A percentile compares a stretch with the other conserved stretches of the same genome.
Evolutionary conservation across 2,329 filamentous ascomycete species (phyloP).

Genomic region (Pseudohalonectria lignicola): DNA sequence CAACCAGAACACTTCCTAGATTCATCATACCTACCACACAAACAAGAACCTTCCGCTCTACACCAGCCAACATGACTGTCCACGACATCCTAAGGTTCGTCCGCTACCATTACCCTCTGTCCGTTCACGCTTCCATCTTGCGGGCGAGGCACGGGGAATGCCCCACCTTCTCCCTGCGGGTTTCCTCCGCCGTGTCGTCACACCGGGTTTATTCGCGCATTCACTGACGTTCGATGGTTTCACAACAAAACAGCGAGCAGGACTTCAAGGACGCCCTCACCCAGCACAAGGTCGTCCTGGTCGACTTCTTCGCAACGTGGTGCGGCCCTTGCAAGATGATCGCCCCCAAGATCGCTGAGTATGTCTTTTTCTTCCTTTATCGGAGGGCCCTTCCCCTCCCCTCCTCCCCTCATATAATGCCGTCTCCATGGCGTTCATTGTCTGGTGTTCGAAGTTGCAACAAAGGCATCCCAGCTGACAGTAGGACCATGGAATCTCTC

Average conservation of each 20-base stretch:
- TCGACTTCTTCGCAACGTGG: conserved; percentile 86
- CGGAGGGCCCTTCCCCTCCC: conserved; percentile 1
- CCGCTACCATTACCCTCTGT: too few relatives aligned
- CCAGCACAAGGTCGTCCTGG: conserved; percentile 45
- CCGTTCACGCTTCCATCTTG: too few relatives aligned
- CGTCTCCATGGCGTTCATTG: neutral
- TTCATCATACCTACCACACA: neutral
- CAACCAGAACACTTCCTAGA: too few relatives aligned
- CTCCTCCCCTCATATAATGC: conserved; percentile 4
- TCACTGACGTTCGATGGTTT: too few relatives aligned
- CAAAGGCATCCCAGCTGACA: neutral
- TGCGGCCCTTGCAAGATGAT: conserved; percentile 94
- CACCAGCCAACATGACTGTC: conserved; percentile 29
- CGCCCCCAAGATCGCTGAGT: conserved; percentile 62
- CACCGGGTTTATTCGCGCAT: too few relatives aligned
- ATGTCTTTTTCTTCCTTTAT: conserved; percentile 18
- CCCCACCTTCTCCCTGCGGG: too few relatives aligned
- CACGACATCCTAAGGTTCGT: conserved; percentile 28
- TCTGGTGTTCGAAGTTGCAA: too few relatives aligned
- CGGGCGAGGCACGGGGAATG: too few relatives aligned
- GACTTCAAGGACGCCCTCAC: conserved; percentile 24
- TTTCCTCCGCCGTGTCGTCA: too few relatives aligned
- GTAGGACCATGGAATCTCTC: too few relatives aligned
- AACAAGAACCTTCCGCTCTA: conserved; percentile 19
- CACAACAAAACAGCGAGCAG: conserved; percentile 8